phyloP scores from a whole-genome alignment of 148 eudicot genomes.

The Suaeda aralocaspica region DNA sequence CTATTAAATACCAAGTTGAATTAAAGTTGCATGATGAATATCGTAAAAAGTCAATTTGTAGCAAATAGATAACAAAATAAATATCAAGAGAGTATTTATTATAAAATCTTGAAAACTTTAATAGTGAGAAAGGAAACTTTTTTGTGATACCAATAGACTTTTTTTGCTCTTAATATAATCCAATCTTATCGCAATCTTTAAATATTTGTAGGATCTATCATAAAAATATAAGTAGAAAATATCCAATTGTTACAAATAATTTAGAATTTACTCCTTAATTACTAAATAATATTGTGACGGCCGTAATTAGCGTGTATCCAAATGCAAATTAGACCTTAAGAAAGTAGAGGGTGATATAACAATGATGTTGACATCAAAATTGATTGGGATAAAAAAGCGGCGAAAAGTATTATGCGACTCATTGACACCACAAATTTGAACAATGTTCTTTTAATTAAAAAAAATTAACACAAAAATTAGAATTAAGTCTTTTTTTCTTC shows the following conservation, averaged over 20 bases:
- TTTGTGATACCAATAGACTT: too few relatives aligned
- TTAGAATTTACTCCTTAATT: background rate
- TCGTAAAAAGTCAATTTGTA: too few relatives aligned
- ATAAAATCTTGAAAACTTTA: too few relatives aligned
- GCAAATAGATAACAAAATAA: too few relatives aligned
- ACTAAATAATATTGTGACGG: background rate
- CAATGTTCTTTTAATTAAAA: background rate
- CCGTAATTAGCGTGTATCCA: constrained; percentile 18
- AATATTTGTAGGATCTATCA: too few relatives aligned
- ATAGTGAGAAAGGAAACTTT: too few relatives aligned
- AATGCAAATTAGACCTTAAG: constrained; percentile 10
- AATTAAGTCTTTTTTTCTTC: background rate
- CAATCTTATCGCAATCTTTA: too few relatives aligned
- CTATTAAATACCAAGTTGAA: too few relatives aligned
- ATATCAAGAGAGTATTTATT: too few relatives aligned
- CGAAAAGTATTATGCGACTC: constrained; percentile 10
- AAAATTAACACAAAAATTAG: background rate
- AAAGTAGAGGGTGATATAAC: constrained; percentile 19
- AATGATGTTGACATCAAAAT: constrained; percentile 23
- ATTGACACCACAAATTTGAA: constrained; percentile 11
- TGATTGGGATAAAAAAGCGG: background rate
- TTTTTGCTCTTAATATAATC: too few relatives aligned
- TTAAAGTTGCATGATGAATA: too few relatives aligned
- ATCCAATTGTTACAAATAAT: background rate
- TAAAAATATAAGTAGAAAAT: too few relatives aligned